Evolutionary conservation across 2,329 filamentous ascomycete genomes (phyloP).

Genomic region (Elsinoe ampelina): DNA sequence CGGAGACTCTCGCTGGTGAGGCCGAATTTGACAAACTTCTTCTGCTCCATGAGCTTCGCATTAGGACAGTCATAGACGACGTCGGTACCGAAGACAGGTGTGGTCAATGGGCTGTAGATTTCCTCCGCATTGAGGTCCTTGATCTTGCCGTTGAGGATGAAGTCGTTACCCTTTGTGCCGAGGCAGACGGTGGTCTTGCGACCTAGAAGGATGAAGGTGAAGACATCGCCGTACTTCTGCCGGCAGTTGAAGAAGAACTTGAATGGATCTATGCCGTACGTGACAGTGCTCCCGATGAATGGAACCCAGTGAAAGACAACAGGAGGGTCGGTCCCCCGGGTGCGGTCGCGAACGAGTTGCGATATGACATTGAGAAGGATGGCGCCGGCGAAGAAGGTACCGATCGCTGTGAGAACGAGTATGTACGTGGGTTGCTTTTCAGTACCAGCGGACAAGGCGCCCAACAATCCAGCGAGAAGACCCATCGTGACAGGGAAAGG

Average conservation of each 20-base stretch:
- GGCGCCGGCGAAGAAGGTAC: conserved; percentile 43
- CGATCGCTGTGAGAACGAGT: conserved; percentile 35
- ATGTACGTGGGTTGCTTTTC: conserved; percentile 29
- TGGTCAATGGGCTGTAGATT: conserved; percentile 69
- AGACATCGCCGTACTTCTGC: conserved; percentile 80
- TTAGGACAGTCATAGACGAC: conserved; percentile 90
- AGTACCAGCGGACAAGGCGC: neutral
- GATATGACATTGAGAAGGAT: conserved; percentile 70
- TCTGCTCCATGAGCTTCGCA: conserved; percentile 90
- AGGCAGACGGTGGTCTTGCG: conserved; percentile 83
- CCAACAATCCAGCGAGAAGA: neutral
- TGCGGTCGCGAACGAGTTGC: conserved; percentile 61
- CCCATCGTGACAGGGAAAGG: conserved; percentile 10
- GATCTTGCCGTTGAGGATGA: conserved; percentile 83
- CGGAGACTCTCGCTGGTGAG: conserved; percentile 66
- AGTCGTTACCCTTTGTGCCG: conserved; percentile 76
- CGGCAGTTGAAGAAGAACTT: conserved; percentile 67
- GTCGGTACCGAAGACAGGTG: conserved; percentile 67
- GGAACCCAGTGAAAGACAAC: conserved; percentile 57
- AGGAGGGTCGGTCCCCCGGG: conserved; percentile 60
- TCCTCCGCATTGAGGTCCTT: conserved; percentile 87
- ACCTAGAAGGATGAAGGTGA: conserved; percentile 79
- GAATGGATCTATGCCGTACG: conserved; percentile 91
- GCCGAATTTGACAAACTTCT: conserved; percentile 83
- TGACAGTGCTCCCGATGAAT: conserved; percentile 80